Evolutionary conservation across 345 rosid species (phyloP).

Genomic region (Eucalyptus curtisii): DNA sequence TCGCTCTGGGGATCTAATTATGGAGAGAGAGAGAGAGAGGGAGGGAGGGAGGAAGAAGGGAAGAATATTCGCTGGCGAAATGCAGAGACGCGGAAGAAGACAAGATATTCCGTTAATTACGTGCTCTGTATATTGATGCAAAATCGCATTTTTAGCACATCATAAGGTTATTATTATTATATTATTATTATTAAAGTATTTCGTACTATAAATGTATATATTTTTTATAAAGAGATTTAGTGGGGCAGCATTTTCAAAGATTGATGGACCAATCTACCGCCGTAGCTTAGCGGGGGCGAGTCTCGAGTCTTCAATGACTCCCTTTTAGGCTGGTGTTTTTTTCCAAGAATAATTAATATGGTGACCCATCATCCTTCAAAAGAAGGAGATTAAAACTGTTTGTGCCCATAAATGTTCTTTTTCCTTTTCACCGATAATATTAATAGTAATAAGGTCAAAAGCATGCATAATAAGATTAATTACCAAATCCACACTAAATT

Average conservation of each 20-base stretch:
- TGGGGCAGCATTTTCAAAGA: not conserved
- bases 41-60: not conserved
- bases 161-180: not conserved
- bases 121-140: not conserved
- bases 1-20: not conserved
- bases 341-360: too few species aligned
- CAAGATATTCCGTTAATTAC: not conserved
- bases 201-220: not conserved
- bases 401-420: too few species aligned
- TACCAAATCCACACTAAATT: not conserved
- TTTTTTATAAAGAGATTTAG: not conserved
- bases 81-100: not conserved
- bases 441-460: not conserved
- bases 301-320: not conserved
- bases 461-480: not conserved
- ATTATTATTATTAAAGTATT: not conserved
- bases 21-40: not conserved
- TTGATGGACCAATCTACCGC: not conserved
- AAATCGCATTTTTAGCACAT: not conserved
- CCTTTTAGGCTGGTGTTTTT: too few species aligned
- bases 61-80: constrained; percentile 3
- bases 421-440: not conserved
- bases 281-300: not conserved
- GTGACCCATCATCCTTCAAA: too few species aligned
- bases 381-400: too few species aligned